phyloP scores from a whole-genome alignment of 78 protist species.

The Dictyostelium purpureum region DNA sequence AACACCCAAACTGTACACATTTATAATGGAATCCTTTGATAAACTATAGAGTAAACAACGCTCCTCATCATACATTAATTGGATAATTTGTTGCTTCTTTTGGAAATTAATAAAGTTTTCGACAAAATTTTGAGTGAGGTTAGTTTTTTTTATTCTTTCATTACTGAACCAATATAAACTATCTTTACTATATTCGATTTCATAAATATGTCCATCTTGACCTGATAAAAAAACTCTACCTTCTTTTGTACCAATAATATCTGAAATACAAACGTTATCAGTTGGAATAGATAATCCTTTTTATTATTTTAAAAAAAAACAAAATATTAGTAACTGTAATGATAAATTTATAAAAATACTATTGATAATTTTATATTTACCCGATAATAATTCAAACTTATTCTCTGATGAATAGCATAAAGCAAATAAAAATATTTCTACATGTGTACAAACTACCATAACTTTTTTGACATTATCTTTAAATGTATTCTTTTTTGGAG shows the following conservation, averaged over 20 bases:
- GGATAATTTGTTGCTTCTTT: conserved; percentile 45
- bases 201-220: conserved; percentile 76
- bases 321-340: not conserved
- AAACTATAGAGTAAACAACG: conserved; percentile 11
- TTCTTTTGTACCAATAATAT: conserved; percentile 76
- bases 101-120: not conserved
- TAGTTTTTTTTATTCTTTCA: conserved; percentile 28
- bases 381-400: conserved; percentile 24
- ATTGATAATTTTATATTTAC: not conserved
- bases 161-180: conserved; percentile 18
- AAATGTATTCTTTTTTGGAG: conserved; percentile 24
- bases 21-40: not conserved
- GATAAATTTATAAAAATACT: not conserved
- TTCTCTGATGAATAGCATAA: not conserved
- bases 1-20: not conserved
- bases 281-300: conserved; percentile 42
- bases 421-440: conserved; percentile 48
- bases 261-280: conserved; percentile 60
- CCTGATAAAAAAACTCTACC: conserved; percentile 79
- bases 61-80: not conserved
- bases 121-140: conserved; percentile 2
- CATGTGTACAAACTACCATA: conserved; percentile 41
- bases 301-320: not conserved
- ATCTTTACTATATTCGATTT: conserved; percentile 50
- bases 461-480: conserved; percentile 38